Percentiles rank a stretch among this genome's conserved stretches.
phyloP scores from a whole-genome alignment of 1,284 basidiomycete genomes.

The Pholiota adiposa region DNA sequence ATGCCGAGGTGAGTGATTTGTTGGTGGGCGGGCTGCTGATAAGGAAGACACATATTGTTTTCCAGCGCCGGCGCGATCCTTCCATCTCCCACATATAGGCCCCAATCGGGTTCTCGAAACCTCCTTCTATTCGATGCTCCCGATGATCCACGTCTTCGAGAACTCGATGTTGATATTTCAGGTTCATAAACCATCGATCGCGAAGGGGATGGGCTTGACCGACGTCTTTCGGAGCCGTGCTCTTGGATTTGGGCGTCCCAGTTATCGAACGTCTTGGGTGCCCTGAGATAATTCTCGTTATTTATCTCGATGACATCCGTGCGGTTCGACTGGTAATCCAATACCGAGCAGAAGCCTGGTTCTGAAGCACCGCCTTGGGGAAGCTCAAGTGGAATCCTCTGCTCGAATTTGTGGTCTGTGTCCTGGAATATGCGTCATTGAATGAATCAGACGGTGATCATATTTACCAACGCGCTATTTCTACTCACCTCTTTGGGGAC shows the following conservation, averaged over 20 bases:
- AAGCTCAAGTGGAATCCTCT: neutral
- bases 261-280: neutral
- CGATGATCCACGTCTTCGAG: neutral
- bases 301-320: neutral
- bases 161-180: neutral
- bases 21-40: neutral
- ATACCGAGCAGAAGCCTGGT: neutral
- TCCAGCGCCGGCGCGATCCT: neutral
- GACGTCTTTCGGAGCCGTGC: neutral
- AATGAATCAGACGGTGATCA: slow-evolving; percentile 6
- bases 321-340: neutral
- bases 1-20: neutral
- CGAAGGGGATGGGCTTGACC: neutral
- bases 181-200: neutral
- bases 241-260: neutral
- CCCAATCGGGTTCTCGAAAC: neutral
- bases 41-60: neutral
- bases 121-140: neutral
- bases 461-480: neutral
- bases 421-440: slow-evolving; percentile 5
- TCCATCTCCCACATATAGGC: neutral
- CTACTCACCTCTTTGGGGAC: neutral
- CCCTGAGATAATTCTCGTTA: neutral
- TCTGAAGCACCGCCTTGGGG: neutral
- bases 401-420: slow-evolving; percentile 2